These are phyloP conservation scores for Pseudogymnoascus sp. DNA, from an alignment of 2,329 filamentous ascomycete genomes.

Conservation along the genomic window DNA sequence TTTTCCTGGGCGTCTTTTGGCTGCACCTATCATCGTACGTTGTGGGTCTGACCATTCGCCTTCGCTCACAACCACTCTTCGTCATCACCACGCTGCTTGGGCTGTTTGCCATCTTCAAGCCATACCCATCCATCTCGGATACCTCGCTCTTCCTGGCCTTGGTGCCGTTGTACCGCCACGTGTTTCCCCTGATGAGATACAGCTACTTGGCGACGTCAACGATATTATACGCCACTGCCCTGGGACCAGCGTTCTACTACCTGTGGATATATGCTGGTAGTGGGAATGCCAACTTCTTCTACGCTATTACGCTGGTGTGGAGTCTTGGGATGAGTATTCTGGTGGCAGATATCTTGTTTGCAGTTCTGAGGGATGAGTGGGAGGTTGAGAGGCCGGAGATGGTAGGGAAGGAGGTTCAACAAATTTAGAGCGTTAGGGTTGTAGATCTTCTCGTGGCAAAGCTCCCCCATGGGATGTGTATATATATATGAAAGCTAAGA, in stretches of 20 bases:
- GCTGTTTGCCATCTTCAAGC: conserved; percentile 91
- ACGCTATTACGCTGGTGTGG: conserved; percentile 98
- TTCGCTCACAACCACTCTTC: conserved; percentile 79
- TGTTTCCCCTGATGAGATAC: conserved; percentile 90
- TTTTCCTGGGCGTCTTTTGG: conserved; percentile 98
- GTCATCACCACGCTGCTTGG: conserved; percentile 78
- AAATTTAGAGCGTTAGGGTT: conserved; percentile 21
- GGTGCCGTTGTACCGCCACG: conserved; percentile 78
- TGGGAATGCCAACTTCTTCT: conserved; percentile 98
- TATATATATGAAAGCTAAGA: background rate
- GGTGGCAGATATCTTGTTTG: conserved; percentile 80
- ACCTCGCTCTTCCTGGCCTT: conserved; percentile 77
- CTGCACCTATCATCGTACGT: conserved; percentile 88
- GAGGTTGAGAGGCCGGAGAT: conserved; percentile 86
- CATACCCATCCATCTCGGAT: conserved; percentile 89
- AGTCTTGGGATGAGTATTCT: conserved; percentile 80
- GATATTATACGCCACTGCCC: conserved; percentile 75
- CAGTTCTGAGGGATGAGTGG: conserved; percentile 84
- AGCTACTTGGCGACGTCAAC: conserved; percentile 77
- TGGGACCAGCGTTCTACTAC: conserved; percentile 93
- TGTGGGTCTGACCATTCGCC: conserved; percentile 70
- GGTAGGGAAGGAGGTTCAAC: conserved; percentile 67
- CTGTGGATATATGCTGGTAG: conserved; percentile 97
- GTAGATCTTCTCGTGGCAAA: background rate
- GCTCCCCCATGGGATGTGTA: background rate